phyloP scores from a whole-genome alignment of 108 stramenopile species.

The Fragilariopsis cylindrus region DNA sequence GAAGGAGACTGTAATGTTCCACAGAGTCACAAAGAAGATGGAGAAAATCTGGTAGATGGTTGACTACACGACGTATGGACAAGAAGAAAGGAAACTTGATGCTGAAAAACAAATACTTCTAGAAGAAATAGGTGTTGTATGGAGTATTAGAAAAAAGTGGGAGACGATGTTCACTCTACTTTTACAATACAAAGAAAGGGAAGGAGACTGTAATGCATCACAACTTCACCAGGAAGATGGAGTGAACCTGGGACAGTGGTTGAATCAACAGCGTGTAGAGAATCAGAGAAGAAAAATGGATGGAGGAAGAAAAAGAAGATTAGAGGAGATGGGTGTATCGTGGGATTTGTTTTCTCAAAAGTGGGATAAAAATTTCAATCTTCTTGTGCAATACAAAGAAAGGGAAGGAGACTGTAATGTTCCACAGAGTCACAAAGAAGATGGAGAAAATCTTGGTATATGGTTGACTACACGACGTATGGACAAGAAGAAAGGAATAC shows the following conservation, averaged over 20 bases:
- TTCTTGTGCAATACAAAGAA: no score
- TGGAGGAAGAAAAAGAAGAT: no score
- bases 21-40: conserved; percentile 1
- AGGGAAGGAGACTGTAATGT: no score
- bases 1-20: conserved; percentile 10
- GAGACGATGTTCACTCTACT: conserved; percentile 5
- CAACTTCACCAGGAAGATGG: conserved; percentile 4
- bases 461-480: no score
- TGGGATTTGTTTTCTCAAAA: no score
- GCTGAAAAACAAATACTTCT: not conserved
- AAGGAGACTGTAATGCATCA: not conserved
- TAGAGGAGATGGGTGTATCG: no score
- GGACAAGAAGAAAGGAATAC: no score
- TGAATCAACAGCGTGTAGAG: not conserved
- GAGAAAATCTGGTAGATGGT: conserved; percentile 19
- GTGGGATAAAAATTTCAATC: no score
- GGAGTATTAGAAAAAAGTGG: not conserved
- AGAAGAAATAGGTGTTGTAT: conserved; percentile 4
- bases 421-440: no score
- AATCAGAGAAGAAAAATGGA: no score
- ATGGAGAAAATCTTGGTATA: no score
- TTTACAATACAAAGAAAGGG: conserved; percentile 2
- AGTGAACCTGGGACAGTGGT: conserved; percentile 14
- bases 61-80: not conserved
- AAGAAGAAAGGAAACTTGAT: conserved; percentile 1